Base-by-base conservation (phyloP, 768 basidiomycete species). In the Termitomyces sp. region DNA sequence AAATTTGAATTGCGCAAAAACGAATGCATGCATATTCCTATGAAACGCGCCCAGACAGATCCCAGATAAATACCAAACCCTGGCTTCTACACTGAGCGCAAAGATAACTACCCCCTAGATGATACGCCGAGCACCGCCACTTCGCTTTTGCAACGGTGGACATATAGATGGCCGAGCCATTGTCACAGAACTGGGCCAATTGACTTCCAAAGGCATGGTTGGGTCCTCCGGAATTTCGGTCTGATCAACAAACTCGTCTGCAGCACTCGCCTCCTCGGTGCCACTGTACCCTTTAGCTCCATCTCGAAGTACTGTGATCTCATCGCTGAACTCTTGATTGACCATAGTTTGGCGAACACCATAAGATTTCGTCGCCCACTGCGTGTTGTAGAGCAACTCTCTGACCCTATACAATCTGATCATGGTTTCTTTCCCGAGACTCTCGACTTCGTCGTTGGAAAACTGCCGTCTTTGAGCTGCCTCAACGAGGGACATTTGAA, bases 391-490 rank as follows among this genome's bases (percentile, higher is more conserved):
- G 11, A 55, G 13, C 18, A 28, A 12, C 28, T 55, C 55, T 44
- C 55, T 42, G 40, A 55, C 40, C 42, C 40, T 55, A 20, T 42
- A 55, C 28, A 55, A 33, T 42, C 40, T 40, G n/a, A 55, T 44
- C n/a, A 4, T 44, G 7, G 24, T 40, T 6, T n/a, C 40, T 12
- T 20, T 33, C 28, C 55, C 55, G 7, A 55, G 28, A 8, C 18
- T 55, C 40, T 42, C 55, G 3, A 55, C 28, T 20, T 55, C 55
- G 4, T 55, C 54, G 4, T 6, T n/a, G 12, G 28, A 55, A 15
- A 55, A 44, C n/a, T 55, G 55, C 12, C 40, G 28, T 7, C 40
- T 44, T 33, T 55, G 55, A 3, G 16, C 55, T 15, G 16, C 40
- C 13, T 55, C 55, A 8, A 33, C 55, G 7, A 55, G 55, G 12